Conservation (phyloP, 208 protist genomes). For the Histomonas meleagridis region DNA sequence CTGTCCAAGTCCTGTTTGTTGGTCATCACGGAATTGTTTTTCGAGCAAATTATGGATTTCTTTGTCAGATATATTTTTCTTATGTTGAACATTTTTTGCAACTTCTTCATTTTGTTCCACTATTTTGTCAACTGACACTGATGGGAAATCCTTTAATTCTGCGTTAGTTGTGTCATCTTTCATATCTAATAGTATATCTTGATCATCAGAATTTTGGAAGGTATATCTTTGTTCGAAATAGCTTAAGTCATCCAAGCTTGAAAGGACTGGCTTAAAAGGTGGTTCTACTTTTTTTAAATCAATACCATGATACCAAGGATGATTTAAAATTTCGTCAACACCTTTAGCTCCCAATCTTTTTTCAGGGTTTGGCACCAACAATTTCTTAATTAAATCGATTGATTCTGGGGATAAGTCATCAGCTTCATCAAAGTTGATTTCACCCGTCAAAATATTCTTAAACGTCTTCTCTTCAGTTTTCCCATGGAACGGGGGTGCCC, state of each 20-base stretch:
- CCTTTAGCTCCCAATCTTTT: background rate
- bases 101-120: too few relatives aligned
- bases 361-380: slow-evolving; percentile 19
- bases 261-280: background rate
- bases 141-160: too few relatives aligned
- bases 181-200: background rate
- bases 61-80: too few relatives aligned
- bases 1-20: too few relatives aligned
- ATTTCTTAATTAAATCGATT: slow-evolving; percentile 24
- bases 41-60: too few relatives aligned
- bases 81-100: too few relatives aligned
- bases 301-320: background rate
- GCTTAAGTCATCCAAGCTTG: background rate
- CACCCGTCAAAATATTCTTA: background rate
- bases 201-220: background rate
- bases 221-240: background rate
- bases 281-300: background rate
- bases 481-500: background rate
- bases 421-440: background rate
- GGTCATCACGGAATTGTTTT: too few relatives aligned
- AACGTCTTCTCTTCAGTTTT: background rate
- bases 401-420: background rate
- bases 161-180: too few relatives aligned
- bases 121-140: too few relatives aligned
- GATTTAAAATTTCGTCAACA: slow-evolving; percentile 35